phyloP scores from a whole-genome alignment of 371 early-diverging fungal genomes.

The Syncephalastrum contaminatum region DNA sequence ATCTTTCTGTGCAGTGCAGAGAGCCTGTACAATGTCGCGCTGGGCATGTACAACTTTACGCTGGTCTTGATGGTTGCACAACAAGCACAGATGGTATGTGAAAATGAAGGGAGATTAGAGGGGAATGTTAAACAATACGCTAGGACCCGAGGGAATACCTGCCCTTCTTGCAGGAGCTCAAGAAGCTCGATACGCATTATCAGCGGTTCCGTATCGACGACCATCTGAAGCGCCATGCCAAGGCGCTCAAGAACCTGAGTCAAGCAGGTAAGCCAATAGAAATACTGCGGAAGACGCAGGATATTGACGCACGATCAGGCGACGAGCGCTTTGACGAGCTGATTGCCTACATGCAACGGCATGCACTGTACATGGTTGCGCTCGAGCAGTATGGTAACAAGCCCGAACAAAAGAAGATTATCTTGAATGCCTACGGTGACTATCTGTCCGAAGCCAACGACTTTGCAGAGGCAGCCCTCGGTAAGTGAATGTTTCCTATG shows the following conservation, averaged over 20 bases:
- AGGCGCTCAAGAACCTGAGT: conserved; percentile 73
- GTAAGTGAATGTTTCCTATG: conserved; percentile 16
- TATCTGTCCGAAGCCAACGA: conserved; percentile 53
- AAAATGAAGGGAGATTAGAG: not conserved
- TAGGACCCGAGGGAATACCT: conserved; percentile 94
- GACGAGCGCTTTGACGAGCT: conserved; percentile 69
- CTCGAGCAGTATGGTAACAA: conserved; percentile 58
- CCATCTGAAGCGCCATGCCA: conserved; percentile 68
- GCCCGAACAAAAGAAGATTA: conserved; percentile 39
- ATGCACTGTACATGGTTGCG: conserved; percentile 65
- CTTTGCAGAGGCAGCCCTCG: conserved; percentile 73
- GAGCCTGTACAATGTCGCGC: conserved; percentile 84
- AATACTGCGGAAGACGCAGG: not conserved
- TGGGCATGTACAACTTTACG: conserved; percentile 93
- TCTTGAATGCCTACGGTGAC: conserved; percentile 67
- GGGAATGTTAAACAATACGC: not conserved
- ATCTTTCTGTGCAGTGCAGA: conserved; percentile 90
- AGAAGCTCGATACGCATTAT: conserved; percentile 68
- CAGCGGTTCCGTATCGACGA: conserved; percentile 89
- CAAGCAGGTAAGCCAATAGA: conserved; percentile 42
- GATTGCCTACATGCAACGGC: conserved; percentile 59
- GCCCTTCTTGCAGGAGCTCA: conserved; percentile 83
- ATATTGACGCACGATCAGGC: conserved; percentile 16
- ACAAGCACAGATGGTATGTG: conserved; percentile 75
- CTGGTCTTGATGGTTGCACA: conserved; percentile 94